Percentiles rank a stretch among this genome's conserved stretches.
These are phyloP conservation scores for Penicillium coffeae DNA, from an alignment of 495 filamentous ascomycete species.

Conservation along the genomic window DNA sequence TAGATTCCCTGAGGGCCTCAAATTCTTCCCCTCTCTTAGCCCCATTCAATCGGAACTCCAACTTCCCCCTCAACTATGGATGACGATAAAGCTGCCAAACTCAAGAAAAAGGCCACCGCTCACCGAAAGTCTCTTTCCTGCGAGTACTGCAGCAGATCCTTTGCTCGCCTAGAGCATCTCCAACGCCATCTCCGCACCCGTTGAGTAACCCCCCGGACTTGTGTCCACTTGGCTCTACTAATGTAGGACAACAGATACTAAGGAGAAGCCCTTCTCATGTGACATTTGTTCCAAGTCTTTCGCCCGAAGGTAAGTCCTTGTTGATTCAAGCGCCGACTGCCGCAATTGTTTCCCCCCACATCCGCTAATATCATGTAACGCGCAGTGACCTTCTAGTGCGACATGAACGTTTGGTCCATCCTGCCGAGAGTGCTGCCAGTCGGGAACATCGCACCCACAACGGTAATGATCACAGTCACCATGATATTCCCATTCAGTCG, in stretches of 20 bases:
- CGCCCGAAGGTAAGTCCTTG: constrained; percentile 40
- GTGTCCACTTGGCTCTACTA: constrained; percentile 13
- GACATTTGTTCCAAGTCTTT: constrained; percentile 51
- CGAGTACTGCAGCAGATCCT: constrained; percentile 48
- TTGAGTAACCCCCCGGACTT: constrained; percentile 41
- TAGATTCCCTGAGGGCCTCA: constrained; percentile 16
- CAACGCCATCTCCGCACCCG: constrained; percentile 54
- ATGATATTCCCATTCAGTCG: constrained; percentile 37
- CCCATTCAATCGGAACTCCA: constrained; percentile 33
- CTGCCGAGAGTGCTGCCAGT: constrained; percentile 51
- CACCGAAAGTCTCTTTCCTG: constrained; percentile 48
- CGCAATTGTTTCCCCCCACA: neutral
- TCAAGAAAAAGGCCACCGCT: constrained; percentile 41
- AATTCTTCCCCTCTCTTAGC: constrained; percentile 29
- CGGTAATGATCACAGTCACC: constrained; percentile 18
- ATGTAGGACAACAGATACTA: constrained; percentile 41
- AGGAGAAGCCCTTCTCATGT: constrained; percentile 54
- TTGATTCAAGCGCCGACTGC: neutral
- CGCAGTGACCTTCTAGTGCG: constrained; percentile 65
- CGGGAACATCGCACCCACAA: constrained; percentile 40
- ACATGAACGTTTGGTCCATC: constrained; percentile 70
- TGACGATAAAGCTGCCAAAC: constrained; percentile 41
- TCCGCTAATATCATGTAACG: constrained; percentile 25
- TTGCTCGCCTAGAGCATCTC: constrained; percentile 51
- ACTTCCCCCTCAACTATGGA: constrained; percentile 27